These are phyloP conservation scores for Batrachochytrium dendrobatidis DNA, from an alignment of 371 early-diverging fungal species.

Conservation along the genomic window DNA sequence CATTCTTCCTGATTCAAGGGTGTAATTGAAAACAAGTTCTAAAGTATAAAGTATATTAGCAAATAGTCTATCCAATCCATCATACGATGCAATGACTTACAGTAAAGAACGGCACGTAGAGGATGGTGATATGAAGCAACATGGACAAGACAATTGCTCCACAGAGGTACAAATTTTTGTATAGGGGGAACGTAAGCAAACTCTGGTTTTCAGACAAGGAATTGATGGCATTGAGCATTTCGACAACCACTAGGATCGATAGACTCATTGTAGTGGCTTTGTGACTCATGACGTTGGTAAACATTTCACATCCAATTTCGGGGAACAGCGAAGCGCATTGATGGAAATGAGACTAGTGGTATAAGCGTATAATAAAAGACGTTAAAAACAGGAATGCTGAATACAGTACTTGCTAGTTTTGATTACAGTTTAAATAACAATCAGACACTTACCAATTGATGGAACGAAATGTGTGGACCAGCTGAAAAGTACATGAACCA, in stretches of 20 bases:
- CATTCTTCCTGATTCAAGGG: conserved; percentile 84
- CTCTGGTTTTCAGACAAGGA: conserved; percentile 86
- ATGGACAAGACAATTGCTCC: conserved; percentile 79
- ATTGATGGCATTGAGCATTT: conserved; percentile 97
- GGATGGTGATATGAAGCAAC: conserved; percentile 87
- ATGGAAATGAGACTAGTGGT: conserved; percentile 81
- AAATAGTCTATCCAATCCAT: not conserved
- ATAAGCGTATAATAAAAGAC: conserved; percentile 8
- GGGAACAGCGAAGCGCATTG: conserved; percentile 75
- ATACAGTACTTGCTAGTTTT: not conserved
- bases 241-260: conserved; percentile 90
- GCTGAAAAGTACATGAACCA: conserved; percentile 85
- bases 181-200: conserved; percentile 80
- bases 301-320: conserved; percentile 87
- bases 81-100: conserved; percentile 32
- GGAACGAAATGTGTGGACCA: conserved; percentile 82
- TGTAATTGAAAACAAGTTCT: conserved; percentile 75
- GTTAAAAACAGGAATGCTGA: not conserved
- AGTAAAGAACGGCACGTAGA: conserved; percentile 83
- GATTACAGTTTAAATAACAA: not conserved
- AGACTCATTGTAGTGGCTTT: conserved; percentile 93
- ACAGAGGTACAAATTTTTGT: conserved; percentile 83
- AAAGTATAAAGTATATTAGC: conserved; percentile 1
- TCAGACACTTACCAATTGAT: conserved; percentile 63
- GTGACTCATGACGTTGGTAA: conserved; percentile 65